Conservation (phyloP, 2,329 filamentous ascomycete species). For the Thermoascus crustaceus region DNA sequence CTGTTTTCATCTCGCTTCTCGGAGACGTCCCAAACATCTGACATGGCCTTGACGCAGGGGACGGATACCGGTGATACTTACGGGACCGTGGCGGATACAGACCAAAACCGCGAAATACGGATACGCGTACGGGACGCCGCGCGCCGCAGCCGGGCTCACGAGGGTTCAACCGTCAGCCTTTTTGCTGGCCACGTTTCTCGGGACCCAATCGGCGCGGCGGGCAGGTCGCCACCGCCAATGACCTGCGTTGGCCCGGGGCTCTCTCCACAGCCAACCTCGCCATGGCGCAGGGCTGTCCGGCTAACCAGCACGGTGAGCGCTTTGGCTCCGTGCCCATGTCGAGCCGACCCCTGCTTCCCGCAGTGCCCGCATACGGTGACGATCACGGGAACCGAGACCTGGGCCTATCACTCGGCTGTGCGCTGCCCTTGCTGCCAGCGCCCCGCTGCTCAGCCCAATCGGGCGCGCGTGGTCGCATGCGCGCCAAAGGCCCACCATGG, state of each 20-base stretch:
- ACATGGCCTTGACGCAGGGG: too few relatives aligned
- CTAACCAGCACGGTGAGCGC: not conserved
- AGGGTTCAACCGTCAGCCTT: not conserved
- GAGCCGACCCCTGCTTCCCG: constrained; percentile 3
- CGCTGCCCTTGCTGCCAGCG: not conserved
- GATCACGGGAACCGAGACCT: constrained; percentile 19
- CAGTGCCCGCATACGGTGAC: constrained; percentile 16
- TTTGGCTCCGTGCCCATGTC: not conserved
- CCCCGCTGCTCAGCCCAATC: constrained; percentile 1
- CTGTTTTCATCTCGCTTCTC: too few relatives aligned
- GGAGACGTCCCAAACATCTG: too few relatives aligned
- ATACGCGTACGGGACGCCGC: not conserved
- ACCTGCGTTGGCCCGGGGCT: not conserved
- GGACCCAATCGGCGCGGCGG: constrained; percentile 5
- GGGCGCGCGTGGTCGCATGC: not conserved
- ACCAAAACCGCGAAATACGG: constrained; percentile 1
- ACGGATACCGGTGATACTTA: too few relatives aligned
- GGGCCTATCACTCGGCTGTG: constrained; percentile 2
- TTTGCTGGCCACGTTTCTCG: constrained; percentile 4
- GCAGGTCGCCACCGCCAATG: not conserved
- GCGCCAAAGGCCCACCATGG: too few relatives aligned
- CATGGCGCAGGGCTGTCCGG: constrained; percentile 3
- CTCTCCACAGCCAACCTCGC: not conserved
- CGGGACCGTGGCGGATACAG: not conserved
- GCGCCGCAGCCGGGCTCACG: not conserved